These are phyloP conservation scores for Apium graveolens DNA, from an alignment of 129 eudicot species.

Conservation along the genomic window DNA sequence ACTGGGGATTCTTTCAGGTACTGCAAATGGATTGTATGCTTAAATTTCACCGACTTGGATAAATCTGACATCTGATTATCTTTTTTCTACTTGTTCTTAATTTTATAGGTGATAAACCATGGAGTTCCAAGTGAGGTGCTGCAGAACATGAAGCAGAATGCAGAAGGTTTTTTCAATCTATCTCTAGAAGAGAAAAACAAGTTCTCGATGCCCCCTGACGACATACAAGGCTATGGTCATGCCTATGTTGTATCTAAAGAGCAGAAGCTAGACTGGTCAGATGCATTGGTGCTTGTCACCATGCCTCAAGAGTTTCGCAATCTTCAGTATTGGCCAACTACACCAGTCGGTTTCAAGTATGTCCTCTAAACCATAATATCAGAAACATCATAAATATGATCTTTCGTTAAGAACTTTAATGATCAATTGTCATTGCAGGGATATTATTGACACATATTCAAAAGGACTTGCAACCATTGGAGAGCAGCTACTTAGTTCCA, in stretches of 20 bases:
- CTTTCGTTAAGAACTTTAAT: not conserved
- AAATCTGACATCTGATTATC: not conserved
- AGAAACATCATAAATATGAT: not conserved
- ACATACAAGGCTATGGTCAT: conserved; percentile 9
- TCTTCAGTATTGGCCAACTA: conserved; percentile 12
- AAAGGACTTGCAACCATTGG: not conserved
- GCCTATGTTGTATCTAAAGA: not conserved
- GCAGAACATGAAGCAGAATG: not conserved
- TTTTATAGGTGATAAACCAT: conserved; percentile 8
- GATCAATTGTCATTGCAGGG: not conserved
- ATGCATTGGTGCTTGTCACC: not conserved
- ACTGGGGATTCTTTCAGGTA: conserved; percentile 14
- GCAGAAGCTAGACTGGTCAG: conserved; percentile 4
- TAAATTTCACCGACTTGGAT: not conserved
- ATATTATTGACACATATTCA: not conserved
- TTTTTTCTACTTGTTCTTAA: not conserved
- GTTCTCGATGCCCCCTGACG: not conserved
- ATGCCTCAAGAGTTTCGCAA: conserved; percentile 1
- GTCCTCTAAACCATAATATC: not conserved
- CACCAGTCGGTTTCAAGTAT: conserved; percentile 11
- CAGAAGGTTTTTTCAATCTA: conserved; percentile 4
- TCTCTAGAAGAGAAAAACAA: conserved; percentile 5
- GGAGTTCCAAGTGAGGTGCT: conserved; percentile 3
- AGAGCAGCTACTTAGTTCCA: not conserved
- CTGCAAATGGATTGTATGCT: not conserved